phyloP scores from a whole-genome alignment of 129 eudicot genomes.

The Escallonia herrerae region DNA sequence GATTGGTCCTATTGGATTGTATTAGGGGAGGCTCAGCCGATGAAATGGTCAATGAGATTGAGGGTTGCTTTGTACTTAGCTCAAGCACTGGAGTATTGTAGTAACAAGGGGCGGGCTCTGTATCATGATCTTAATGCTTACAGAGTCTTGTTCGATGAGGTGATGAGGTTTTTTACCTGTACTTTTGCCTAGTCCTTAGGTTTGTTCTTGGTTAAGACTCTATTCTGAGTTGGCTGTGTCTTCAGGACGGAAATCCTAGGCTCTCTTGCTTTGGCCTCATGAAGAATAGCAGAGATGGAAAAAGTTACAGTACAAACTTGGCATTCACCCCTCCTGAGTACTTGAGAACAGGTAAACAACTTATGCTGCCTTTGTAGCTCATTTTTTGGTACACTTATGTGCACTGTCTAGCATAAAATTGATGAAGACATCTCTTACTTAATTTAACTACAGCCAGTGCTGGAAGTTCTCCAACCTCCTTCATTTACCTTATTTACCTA shows the following conservation, averaged over 20 bases:
- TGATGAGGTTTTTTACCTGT: slow-evolving; percentile 10
- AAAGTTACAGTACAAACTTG: slow-evolving; percentile 89
- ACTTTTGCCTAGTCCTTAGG: neutral
- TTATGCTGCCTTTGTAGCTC: no score
- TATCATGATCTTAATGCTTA: slow-evolving; percentile 95
- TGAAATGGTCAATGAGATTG: slow-evolving; percentile 94
- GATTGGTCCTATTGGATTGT: slow-evolving; percentile 5
- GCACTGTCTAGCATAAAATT: no score
- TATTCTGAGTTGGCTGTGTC: slow-evolving; percentile 6
- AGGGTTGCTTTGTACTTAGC: slow-evolving; percentile 86
- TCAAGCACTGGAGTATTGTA: slow-evolving; percentile 91
- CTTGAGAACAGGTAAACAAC: slow-evolving; percentile 64
- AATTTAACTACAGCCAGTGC: no score
- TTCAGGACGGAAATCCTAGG: slow-evolving; percentile 86
- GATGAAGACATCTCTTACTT: no score
- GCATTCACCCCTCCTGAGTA: slow-evolving; percentile 98
- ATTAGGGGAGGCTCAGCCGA: slow-evolving; percentile 87
- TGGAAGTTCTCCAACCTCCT: no score
- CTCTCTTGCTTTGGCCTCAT: slow-evolving; percentile 93
- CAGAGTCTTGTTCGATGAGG: slow-evolving; percentile 95
- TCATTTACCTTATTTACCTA: no score
- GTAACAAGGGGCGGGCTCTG: slow-evolving; percentile 71
- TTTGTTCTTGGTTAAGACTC: neutral
- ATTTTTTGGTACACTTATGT: no score
- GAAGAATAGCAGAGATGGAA: slow-evolving; percentile 98